Base-by-base conservation (phyloP, 352 stramenopile genomes). In the Phytophthora nicotianae region DNA sequence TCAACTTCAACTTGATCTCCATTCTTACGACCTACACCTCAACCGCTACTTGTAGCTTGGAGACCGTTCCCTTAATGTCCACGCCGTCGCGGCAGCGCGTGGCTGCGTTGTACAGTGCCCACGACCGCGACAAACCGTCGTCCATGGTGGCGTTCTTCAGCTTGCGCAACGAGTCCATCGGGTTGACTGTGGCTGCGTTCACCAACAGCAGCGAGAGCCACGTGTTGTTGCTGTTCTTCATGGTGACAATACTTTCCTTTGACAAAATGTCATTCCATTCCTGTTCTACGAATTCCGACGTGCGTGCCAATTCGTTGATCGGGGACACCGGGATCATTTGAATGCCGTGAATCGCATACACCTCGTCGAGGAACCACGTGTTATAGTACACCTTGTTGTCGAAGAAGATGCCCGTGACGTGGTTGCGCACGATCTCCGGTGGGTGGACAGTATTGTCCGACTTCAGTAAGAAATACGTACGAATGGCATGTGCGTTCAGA, bases 311-410 rank as follows among this genome's bases (percentile, higher is more conserved):
- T 55, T 88, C 78, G 50, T 81, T 90, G 65, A 90, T 79, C 1
- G 81, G 81, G 17, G 78, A 89, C 43, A 90, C 72, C 2, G 77
- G 82, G 23, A 91, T 80, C 83, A 92, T 92, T 58, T 92, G 83
- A 23, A 92, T 90, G 23, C 83, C 83, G 56, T 91, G 83, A 58
- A 91, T 91, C 9, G 70, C 81, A 42, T 89, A 81, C 29, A 72
- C 75, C 35, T 89, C 75, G 6, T 81, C 50, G 19, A 83, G 75
- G 58, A 89, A 91, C 80, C 80, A 91, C 51, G 80, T 88, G 43
- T 83, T 77, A 68, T 92, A 92, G 67, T 78, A 77, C 0, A 69
- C 74, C 68, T 89, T 89, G 74, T 89, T 91, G 55, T 91, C 82
- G 38, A 84, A 83, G 53, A 90, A 85, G 14, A 92, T 88, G 20